phyloP scores from a whole-genome alignment of 257 asterid genomes.

The Solanum etuberosum region DNA sequence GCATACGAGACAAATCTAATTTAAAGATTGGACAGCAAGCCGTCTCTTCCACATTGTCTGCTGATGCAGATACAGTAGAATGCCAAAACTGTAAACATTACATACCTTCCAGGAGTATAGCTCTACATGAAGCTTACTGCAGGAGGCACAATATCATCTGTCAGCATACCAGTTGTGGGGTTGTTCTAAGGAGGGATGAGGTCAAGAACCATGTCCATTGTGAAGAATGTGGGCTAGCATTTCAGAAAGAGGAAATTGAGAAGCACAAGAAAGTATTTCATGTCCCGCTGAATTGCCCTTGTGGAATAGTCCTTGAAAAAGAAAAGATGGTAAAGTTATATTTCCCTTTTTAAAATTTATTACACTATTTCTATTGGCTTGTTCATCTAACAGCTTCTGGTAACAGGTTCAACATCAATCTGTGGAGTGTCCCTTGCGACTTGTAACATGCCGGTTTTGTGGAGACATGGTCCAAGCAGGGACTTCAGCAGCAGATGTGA shows the following conservation, averaged over 20 bases:
- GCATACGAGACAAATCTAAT: conserved; percentile 33
- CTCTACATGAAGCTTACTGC: conserved; percentile 87
- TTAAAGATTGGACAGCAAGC: conserved; percentile 50
- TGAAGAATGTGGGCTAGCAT: conserved; percentile 71
- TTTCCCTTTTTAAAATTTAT: neutral
- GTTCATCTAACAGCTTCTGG: neutral
- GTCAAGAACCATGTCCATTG: conserved; percentile 77
- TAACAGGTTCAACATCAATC: conserved; percentile 83
- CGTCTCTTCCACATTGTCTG: conserved; percentile 24
- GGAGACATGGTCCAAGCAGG: conserved; percentile 99
- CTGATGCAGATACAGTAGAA: conserved; percentile 50
- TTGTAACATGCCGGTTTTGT: conserved; percentile 76
- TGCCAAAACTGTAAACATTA: conserved; percentile 72
- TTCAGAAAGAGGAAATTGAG: conserved; percentile 72
- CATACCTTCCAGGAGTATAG: conserved; percentile 64
- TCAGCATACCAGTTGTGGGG: conserved; percentile 66
- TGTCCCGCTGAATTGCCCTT: conserved; percentile 82
- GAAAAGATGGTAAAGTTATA: conserved; percentile 63
- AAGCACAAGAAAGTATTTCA: conserved; percentile 94
- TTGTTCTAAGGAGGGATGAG: conserved; percentile 77
- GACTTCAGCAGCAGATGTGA: conserved; percentile 52
- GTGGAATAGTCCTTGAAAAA: conserved; percentile 83
- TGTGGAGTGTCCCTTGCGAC: conserved; percentile 60
- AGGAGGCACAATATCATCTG: conserved; percentile 71
- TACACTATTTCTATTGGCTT: neutral